phyloP scores from a whole-genome alignment of 805 yeast species.

The Suhomyces canberraensis region DNA sequence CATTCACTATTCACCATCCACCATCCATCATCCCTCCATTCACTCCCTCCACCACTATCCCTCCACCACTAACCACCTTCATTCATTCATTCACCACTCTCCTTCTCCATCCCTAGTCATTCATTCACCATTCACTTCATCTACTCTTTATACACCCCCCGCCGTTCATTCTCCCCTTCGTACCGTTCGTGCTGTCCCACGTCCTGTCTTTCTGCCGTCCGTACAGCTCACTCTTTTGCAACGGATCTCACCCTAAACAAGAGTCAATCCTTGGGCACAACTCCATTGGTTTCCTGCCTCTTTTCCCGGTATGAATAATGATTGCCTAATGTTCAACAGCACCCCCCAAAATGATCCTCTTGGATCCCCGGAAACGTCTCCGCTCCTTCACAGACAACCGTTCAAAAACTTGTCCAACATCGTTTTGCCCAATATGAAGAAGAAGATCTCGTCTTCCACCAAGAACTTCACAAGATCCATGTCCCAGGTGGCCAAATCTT shows the following conservation, averaged over 20 bases:
- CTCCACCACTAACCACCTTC: neutral
- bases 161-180: neutral
- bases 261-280: no score
- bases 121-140: neutral
- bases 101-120: no score
- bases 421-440: constrained; percentile 18
- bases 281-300: no score
- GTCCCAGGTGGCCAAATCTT: constrained; percentile 18
- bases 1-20: neutral
- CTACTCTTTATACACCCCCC: neutral
- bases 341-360: constrained; percentile 8
- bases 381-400: constrained; percentile 21
- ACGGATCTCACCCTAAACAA: no score
- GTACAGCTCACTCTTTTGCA: no score
- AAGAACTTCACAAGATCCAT: constrained; percentile 18
- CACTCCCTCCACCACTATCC: neutral
- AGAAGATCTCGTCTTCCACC: constrained; percentile 18
- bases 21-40: neutral
- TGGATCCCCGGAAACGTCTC: constrained; percentile 30
- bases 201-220: no score
- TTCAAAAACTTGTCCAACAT: constrained; percentile 24
- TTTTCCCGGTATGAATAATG: constrained; percentile 7
- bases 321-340: neutral
- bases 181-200: neutral
- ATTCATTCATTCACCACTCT: neutral